Conservation (phyloP, 176 grass and related monocot genomes). For the Triticum timopheevii region DNA sequence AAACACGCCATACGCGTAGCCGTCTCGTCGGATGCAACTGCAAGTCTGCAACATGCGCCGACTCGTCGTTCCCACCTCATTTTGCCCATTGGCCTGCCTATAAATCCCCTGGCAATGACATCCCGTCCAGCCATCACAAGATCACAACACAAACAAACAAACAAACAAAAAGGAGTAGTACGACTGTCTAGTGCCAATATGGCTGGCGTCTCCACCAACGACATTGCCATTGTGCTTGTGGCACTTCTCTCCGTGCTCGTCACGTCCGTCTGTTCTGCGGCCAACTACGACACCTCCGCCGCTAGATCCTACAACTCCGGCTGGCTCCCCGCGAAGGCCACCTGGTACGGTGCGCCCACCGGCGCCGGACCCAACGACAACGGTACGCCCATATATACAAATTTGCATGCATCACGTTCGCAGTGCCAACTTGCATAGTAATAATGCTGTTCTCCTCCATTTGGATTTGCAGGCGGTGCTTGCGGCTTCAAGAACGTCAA, state of each 20-base stretch:
- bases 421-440: no score
- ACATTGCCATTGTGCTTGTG: not conserved
- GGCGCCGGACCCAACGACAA: conserved; percentile 53
- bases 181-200: not conserved
- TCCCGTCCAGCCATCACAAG: not conserved
- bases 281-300: not conserved
- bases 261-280: not conserved
- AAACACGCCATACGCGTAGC: not conserved
- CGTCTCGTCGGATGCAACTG: not conserved
- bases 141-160: no score
- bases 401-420: not conserved
- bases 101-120: conserved; percentile 30
- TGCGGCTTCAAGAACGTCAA: conserved; percentile 58
- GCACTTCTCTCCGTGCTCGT: conserved; percentile 30
- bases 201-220: not conserved
- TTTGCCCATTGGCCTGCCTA: not conserved
- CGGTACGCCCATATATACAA: not conserved
- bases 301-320: not conserved
- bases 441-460: not conserved
- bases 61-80: not conserved
- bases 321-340: conserved; percentile 46
- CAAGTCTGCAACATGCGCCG: not conserved
- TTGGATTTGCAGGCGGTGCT: conserved; percentile 45
- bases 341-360: conserved; percentile 61
- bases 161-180: not conserved